Evolutionary conservation across 2,329 filamentous ascomycete genomes (phyloP).

Genomic region (Microcyclosporella mali): DNA sequence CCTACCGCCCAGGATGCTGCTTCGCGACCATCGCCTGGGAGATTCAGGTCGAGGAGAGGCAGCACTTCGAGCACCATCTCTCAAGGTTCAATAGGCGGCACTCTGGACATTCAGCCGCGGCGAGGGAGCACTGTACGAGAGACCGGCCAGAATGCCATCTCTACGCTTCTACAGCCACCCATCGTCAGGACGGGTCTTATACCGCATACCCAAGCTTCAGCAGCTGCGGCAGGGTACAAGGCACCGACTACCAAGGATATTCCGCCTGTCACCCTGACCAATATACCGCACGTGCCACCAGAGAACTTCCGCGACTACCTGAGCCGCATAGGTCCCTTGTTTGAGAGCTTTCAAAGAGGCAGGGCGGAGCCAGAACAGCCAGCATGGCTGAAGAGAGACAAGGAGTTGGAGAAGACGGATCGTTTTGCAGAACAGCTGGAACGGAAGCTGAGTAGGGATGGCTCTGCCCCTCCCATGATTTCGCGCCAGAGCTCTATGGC

Average conservation of each 20-base stretch:
- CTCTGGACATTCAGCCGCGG: conserved; percentile 63
- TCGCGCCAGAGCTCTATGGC: conserved; percentile 37
- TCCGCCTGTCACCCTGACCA: conserved; percentile 83
- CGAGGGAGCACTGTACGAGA: conserved; percentile 58
- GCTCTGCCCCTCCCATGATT: conserved; percentile 28
- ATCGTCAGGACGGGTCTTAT: conserved; percentile 83
- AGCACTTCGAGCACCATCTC: conserved; percentile 72
- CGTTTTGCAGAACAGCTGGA: conserved; percentile 46
- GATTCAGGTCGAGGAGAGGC: conserved; percentile 58
- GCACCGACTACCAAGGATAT: conserved; percentile 84
- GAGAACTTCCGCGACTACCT: conserved; percentile 80
- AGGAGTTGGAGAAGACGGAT: conserved; percentile 40
- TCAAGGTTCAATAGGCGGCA: conserved; percentile 78
- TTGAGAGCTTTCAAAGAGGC: conserved; percentile 79
- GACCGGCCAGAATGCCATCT: conserved; percentile 87
- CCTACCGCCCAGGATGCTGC: conserved; percentile 48
- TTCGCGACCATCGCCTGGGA: conserved; percentile 40
- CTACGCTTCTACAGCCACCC: conserved; percentile 82
- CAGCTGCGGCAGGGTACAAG: conserved; percentile 56
- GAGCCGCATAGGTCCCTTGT: conserved; percentile 75
- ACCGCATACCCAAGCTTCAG: conserved; percentile 66
- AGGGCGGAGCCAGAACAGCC: conserved; percentile 66
- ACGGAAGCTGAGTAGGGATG: conserved; percentile 33
- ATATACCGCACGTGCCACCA: conserved; percentile 73
- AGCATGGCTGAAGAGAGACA: conserved; percentile 42